Evolutionary conservation across 169 alveolate genomes (phyloP).

Genomic region (Plasmodium gaboni): DNA sequence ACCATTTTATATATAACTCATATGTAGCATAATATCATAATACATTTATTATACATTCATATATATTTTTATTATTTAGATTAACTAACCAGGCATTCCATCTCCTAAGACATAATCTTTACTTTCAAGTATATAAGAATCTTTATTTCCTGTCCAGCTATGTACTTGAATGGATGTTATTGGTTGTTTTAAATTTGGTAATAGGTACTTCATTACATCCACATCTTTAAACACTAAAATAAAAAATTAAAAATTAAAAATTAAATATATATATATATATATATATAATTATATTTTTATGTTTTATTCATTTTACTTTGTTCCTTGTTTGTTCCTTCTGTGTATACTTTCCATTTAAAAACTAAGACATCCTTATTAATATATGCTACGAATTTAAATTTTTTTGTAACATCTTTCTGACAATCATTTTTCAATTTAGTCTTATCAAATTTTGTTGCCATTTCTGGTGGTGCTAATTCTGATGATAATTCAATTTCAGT

Average conservation of each 20-base stretch:
- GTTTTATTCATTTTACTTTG: slow-evolving; percentile 1
- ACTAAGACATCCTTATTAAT: neutral
- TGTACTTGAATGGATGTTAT: slow-evolving; percentile 24
- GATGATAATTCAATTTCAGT: neutral
- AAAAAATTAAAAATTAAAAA: neutral
- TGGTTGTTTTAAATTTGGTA: slow-evolving; percentile 1
- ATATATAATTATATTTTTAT: neutral
- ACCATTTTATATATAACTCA: neutral
- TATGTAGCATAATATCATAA: neutral
- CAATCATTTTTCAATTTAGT: neutral
- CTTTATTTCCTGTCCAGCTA: neutral
- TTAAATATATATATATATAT: neutral
- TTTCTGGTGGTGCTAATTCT: neutral
- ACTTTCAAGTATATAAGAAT: neutral
- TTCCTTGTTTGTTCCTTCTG: neutral
- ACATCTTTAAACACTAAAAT: neutral
- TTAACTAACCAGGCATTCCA: slow-evolving; percentile 13
- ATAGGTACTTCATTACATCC: slow-evolving; percentile 4
- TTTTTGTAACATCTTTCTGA: neutral
- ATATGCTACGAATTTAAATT: slow-evolving; percentile 4
- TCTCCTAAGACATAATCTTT: slow-evolving; percentile 14
- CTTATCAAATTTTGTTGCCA: neutral
- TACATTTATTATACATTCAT: neutral
- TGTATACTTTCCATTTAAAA: slow-evolving; percentile 5
- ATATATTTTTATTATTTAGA: neutral